A percentile compares a stretch with the other conserved stretches of the same genome.
These are phyloP conservation scores for Carex scoparia DNA, from an alignment of 176 grass and related monocot species.

Conservation along the genomic window DNA sequence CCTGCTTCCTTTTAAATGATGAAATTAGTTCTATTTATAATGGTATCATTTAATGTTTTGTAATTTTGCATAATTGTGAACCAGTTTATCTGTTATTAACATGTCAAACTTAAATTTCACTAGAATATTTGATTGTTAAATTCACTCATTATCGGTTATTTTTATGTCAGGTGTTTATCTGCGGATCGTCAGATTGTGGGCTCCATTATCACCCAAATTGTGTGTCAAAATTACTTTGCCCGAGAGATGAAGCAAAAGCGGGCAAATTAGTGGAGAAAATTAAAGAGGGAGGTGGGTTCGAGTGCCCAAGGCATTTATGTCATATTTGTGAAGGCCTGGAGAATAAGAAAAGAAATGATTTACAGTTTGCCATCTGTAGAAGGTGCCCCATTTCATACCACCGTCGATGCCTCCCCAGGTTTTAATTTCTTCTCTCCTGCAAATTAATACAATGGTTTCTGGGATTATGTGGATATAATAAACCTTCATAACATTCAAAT, in stretches of 20 bases:
- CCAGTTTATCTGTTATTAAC: not conserved
- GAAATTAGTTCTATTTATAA: not conserved
- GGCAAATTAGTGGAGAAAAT: conserved; percentile 23
- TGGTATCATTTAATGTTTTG: not conserved
- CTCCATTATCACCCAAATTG: conserved; percentile 79
- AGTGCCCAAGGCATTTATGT: conserved; percentile 68
- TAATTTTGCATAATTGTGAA: not conserved
- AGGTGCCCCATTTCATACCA: conserved; percentile 73
- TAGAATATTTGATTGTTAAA: not conserved
- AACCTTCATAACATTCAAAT: not conserved
- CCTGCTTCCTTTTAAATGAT: not conserved
- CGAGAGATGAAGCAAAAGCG: conserved; percentile 12
- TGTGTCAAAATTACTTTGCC: conserved; percentile 43
- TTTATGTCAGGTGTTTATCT: conserved; percentile 63
- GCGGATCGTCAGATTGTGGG: conserved; percentile 46
- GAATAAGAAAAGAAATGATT: conserved; percentile 30
- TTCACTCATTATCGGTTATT: not conserved
- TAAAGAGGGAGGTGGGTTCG: conserved; percentile 44
- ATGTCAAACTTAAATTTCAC: not conserved
- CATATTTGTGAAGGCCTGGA: conserved; percentile 38
- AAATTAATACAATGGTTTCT: not conserved
- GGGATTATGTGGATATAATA: not conserved
- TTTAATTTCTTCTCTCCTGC: not conserved
- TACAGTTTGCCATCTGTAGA: conserved; percentile 76
- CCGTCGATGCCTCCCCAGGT: conserved; percentile 75